Base-by-base conservation (phyloP, 208 protist genomes). In the Trypanosoma cruzi region DNA sequence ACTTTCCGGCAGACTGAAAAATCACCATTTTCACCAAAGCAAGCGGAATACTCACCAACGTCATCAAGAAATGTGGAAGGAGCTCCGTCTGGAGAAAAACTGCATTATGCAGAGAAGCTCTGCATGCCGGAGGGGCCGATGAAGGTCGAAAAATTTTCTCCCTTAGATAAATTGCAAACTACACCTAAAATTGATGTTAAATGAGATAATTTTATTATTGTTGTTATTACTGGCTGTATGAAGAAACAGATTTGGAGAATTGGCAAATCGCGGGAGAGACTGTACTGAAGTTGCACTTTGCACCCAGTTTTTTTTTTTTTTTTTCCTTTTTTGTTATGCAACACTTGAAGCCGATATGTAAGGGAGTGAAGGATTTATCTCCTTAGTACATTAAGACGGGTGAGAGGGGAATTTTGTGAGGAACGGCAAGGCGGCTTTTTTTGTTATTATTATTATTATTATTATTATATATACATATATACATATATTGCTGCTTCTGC, bases 81-180 rank as follows among this genome's bases (percentile, higher is more conserved):
- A 82, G 92, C 61, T 64, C 55, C 24, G 22, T 95, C 42, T 3
- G 36, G 13, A 26, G 46, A 44, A 34, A 57, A 34, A 32, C 7
- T 52, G 20, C 20, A 6, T 13, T 14, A 3, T 44, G 40, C 18
- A 44, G 40, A 13, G 1, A 44, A 14, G 40, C 11, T 44, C 18
- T 2, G 7, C 4, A 44, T 14, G 18, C 40, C 40, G 11, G 40
- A 44, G 1, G n/a, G n/a, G n/a, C n/a, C n/a, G n/a, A n/a, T n/a
- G n/a, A n/a, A n/a, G n/a, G n/a, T n/a, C n/a, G n/a, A n/a, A n/a
- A n/a, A n/a, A n/a, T n/a, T n/a, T n/a, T n/a, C n/a, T n/a, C n/a
- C n/a, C n/a, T n/a, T n/a, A n/a, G n/a, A n/a, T n/a, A n/a, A n/a
- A n/a, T n/a, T n/a, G n/a, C n/a, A n/a, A n/a, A n/a, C n/a, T n/a